Base-by-base conservation (phyloP, 2,329 filamentous ascomycete genomes). In the Metarhizium brunneum region DNA sequence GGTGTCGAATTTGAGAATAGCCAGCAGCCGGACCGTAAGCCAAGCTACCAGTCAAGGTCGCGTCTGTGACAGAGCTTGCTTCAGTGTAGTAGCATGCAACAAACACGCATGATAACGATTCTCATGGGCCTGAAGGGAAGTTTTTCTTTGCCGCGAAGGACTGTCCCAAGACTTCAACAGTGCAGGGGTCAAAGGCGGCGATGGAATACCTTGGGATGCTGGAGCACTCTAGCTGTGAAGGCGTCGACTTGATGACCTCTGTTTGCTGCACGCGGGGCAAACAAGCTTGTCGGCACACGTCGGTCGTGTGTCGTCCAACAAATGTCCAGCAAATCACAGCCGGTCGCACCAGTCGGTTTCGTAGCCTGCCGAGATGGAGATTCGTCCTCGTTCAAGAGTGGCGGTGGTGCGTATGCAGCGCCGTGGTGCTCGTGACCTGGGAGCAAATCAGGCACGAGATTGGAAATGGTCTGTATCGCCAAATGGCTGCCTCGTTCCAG, bases 381-480 rank as follows among this genome's bases (percentile, higher is more conserved):
- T 48, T 53, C 29, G 52, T n/a, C 52, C 43, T 30, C 14, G 25
- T 6, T 48, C 6, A 49, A 16, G 47, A n/a, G 52, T 49, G 52
- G 52, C 35, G 45, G 35, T n/a, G 29, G 45, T 42, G 52, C 29
- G 35, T 29, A 29, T 40, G 47, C 32, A 48, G n/a, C 29, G 52
- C 18, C 47, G 52, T 48, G 29, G 45, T 54, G 52, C 52, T 43
- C 52, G 52, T 54, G 52, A 54, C 43, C 25, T 25, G 32, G n/a
- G 10, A 48, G 25, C 45, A 48, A 54, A 54, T 54, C 52, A 49
- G 47, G 43, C 32, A 54, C 45, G 35, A 54, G 45, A 40, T 18
- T 14, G 38, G 30, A 11, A 25, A 25, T 25, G 3, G 25, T 25
- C 25, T 25, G 25, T 25, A 25, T 25, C 25, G 25, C 25, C 25